Evolutionary conservation across 1,139 yeast species (phyloP).

Genomic region (Geotrichum carabidarum): DNA sequence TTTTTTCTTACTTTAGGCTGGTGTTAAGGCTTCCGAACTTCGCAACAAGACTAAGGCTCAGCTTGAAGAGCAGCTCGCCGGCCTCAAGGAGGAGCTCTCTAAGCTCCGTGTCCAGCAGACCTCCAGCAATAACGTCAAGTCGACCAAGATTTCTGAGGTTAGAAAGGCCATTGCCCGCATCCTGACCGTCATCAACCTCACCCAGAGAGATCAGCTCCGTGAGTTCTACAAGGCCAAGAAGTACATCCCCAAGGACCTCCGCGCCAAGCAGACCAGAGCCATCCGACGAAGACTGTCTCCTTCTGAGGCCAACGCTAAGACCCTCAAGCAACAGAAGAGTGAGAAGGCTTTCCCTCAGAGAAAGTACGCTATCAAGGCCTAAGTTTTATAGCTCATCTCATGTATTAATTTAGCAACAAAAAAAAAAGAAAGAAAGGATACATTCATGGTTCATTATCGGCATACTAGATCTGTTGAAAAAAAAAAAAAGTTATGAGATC

Average conservation of each 20-base stretch:
- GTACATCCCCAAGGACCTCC: constrained; percentile 96
- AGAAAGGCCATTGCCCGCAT: constrained; percentile 99
- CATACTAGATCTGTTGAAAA: not conserved
- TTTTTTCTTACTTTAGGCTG: not conserved
- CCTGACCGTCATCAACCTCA: constrained; percentile 92
- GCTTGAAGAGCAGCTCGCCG: constrained; percentile 89
- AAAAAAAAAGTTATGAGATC: constrained; percentile 1
- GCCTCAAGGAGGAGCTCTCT: constrained; percentile 95
- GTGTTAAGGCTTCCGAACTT: constrained; percentile 86
- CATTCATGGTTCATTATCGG: not conserved
- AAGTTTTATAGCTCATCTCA: constrained; percentile 33
- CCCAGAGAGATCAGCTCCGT: constrained; percentile 94
- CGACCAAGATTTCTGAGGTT: constrained; percentile 83
- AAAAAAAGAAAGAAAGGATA: not conserved
- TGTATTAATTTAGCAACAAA: constrained; percentile 3
- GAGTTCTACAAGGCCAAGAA: constrained; percentile 92
- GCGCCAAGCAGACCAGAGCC: constrained; percentile 99
- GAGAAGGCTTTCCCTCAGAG: constrained; percentile 96
- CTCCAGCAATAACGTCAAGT: constrained; percentile 31
- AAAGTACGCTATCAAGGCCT: constrained; percentile 98
- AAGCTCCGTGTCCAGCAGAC: constrained; percentile 93
- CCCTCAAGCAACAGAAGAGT: constrained; percentile 89
- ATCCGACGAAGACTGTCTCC: constrained; percentile 94
- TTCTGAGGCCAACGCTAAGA: constrained; percentile 73
- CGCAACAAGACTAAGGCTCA: constrained; percentile 97